Evolutionary conservation across 257 asterid species (phyloP).

Genomic region (Jasminum sambac): DNA sequence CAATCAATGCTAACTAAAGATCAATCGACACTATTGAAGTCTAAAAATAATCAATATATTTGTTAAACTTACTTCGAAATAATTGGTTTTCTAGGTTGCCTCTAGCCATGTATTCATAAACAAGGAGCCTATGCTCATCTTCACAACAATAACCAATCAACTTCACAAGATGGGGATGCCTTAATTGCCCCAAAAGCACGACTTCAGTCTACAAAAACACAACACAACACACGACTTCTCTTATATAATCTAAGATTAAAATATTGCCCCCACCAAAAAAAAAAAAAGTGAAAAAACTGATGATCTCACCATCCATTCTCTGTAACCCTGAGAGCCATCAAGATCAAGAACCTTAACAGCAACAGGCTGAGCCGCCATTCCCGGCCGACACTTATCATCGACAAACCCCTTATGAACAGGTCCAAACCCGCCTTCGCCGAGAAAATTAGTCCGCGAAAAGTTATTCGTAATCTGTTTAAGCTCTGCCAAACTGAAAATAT

Average conservation of each 20-base stretch:
- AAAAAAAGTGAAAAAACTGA: background rate
- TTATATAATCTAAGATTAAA: background rate
- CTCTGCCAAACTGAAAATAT: constrained; percentile 56
- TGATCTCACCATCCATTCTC: constrained; percentile 78
- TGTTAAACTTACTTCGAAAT: constrained; percentile 49
- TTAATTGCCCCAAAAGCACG: constrained; percentile 74
- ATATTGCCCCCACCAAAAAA: background rate
- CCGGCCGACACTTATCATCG: constrained; percentile 59
- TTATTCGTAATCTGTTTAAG: constrained; percentile 50
- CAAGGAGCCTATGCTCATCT: constrained; percentile 77
- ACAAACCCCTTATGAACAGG: constrained; percentile 86
- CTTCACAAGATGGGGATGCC: constrained; percentile 76
- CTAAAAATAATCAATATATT: too few species aligned
- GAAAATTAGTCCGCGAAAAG: constrained; percentile 53
- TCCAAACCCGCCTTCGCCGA: constrained; percentile 93
- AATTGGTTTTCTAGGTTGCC: constrained; percentile 77
- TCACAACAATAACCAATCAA: constrained; percentile 86
- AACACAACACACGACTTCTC: background rate
- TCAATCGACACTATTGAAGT: too few species aligned
- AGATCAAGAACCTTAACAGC: constrained; percentile 76
- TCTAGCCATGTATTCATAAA: constrained; percentile 78
- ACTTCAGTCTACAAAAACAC: constrained; percentile 58
- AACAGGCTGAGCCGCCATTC: constrained; percentile 72
- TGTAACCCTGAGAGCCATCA: constrained; percentile 75
- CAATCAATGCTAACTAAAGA: too few species aligned